Evolutionary conservation across 768 basidiomycete species (phyloP).

Genomic region (Melanogaster broomeanus): DNA sequence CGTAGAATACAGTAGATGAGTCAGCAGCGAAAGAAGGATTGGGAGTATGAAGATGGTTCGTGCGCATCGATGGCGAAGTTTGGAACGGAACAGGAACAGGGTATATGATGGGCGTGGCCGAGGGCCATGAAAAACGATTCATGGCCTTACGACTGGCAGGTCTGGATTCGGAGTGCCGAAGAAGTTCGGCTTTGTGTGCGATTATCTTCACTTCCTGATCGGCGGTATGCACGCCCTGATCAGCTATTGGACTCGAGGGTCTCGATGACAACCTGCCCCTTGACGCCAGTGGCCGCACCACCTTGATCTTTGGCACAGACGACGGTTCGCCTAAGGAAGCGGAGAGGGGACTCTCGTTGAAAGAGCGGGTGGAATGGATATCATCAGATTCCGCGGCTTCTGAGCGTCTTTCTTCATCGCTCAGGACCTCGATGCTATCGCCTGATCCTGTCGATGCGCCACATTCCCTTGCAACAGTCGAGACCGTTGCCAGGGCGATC

Average conservation of each 20-base stretch:
- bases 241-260: slow-evolving; percentile 7
- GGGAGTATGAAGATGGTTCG: slow-evolving; percentile 35
- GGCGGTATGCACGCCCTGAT: neutral
- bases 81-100: slow-evolving; percentile 55
- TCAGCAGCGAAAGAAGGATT: slow-evolving; percentile 36
- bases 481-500: slow-evolving; percentile 67
- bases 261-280: slow-evolving; percentile 29
- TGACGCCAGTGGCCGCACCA: slow-evolving; percentile 10
- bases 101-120: slow-evolving; percentile 39
- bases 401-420: slow-evolving; percentile 65
- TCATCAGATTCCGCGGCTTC: slow-evolving; percentile 69
- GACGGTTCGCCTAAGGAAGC: slow-evolving; percentile 14
- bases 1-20: slow-evolving; percentile 66
- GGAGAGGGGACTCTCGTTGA: slow-evolving; percentile 51
- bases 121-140: slow-evolving; percentile 42
- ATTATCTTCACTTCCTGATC: slow-evolving; percentile 13
- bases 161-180: slow-evolving; percentile 47
- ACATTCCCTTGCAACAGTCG: slow-evolving; percentile 58
- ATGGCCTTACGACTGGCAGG: slow-evolving; percentile 36
- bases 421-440: slow-evolving; percentile 58
- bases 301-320: slow-evolving; percentile 10
- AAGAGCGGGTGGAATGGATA: slow-evolving; percentile 66
- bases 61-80: slow-evolving; percentile 31
- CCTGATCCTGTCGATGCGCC: slow-evolving; percentile 55
- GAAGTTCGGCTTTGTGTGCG: slow-evolving; percentile 39